Conservation (phyloP, 2,329 filamentous ascomycete genomes). For the Zymoseptoria pseudotritici region DNA sequence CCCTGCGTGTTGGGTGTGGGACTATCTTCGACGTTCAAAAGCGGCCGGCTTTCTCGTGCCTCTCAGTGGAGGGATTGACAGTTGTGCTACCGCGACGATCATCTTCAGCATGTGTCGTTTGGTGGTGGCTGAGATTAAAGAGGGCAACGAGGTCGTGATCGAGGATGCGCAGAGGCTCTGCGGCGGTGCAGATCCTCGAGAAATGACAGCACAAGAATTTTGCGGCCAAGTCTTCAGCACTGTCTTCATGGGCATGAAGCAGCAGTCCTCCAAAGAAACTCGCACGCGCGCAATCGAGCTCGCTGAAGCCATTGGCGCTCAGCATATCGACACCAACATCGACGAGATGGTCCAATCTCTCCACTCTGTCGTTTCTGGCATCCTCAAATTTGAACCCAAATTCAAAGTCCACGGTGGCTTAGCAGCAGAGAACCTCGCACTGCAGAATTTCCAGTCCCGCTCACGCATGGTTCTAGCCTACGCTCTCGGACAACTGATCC, state of each 20-base stretch:
- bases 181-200: conserved; percentile 44
- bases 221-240: conserved; percentile 55
- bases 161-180: conserved; percentile 46
- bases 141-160: conserved; percentile 49
- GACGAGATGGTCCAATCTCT: conserved; percentile 58
- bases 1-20: conserved; percentile 60
- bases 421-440: conserved; percentile 53
- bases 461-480: conserved; percentile 60
- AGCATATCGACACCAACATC: conserved; percentile 68
- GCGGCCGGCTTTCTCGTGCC: conserved; percentile 51
- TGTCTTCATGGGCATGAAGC: conserved; percentile 61
- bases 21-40: conserved; percentile 49
- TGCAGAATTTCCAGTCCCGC: conserved; percentile 63
- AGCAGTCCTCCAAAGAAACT: conserved; percentile 60
- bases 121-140: conserved; percentile 46
- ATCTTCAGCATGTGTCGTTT: conserved; percentile 46
- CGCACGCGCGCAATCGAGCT: conserved; percentile 58
- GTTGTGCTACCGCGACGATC: conserved; percentile 48
- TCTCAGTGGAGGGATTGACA: conserved; percentile 55
- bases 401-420: conserved; percentile 59
- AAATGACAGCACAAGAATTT: conserved; percentile 50
- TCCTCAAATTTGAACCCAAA: conserved; percentile 53
- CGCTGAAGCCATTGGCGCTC: conserved; percentile 55
- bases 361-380: conserved; percentile 51
- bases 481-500: conserved; percentile 56